These are phyloP conservation scores for Lagenidium giganteum DNA, from an alignment of 352 stramenopile genomes.

Conservation along the genomic window DNA sequence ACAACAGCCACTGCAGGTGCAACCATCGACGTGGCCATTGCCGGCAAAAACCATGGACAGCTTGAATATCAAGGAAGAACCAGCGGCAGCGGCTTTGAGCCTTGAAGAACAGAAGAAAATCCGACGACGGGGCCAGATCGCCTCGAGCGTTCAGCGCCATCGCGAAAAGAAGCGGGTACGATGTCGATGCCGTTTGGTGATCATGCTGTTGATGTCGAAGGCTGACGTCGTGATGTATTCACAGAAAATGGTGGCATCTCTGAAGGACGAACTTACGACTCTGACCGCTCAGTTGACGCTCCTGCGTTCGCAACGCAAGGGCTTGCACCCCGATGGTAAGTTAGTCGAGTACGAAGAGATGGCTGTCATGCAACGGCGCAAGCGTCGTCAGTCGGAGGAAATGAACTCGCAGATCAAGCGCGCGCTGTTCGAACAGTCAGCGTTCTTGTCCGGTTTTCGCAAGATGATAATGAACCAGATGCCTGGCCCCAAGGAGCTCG, in stretches of 20 bases:
- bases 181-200: too few species aligned
- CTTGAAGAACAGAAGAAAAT: constrained; percentile 66
- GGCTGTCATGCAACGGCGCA: constrained; percentile 54
- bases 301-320: constrained; percentile 37
- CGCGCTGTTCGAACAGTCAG: constrained; percentile 64
- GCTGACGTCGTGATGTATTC: too few species aligned
- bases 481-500: constrained; percentile 35
- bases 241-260: constrained; percentile 29
- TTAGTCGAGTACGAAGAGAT: constrained; percentile 53
- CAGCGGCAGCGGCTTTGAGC: too few species aligned
- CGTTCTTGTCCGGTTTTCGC: constrained; percentile 48
- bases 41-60: too few species aligned
- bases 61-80: too few species aligned
- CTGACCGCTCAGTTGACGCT: constrained; percentile 34
- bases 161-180: constrained; percentile 56
- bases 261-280: constrained; percentile 37
- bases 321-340: constrained; percentile 29
- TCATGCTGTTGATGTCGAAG: too few species aligned
- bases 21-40: too few species aligned
- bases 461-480: constrained; percentile 30
- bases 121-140: constrained; percentile 50
- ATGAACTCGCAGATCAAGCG: constrained; percentile 53
- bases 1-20: too few species aligned
- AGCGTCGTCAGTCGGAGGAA: constrained; percentile 50
- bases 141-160: constrained; percentile 57